Conservation (phyloP, 2,329 filamentous ascomycete species). For the Diaporthe humulicola region DNA sequence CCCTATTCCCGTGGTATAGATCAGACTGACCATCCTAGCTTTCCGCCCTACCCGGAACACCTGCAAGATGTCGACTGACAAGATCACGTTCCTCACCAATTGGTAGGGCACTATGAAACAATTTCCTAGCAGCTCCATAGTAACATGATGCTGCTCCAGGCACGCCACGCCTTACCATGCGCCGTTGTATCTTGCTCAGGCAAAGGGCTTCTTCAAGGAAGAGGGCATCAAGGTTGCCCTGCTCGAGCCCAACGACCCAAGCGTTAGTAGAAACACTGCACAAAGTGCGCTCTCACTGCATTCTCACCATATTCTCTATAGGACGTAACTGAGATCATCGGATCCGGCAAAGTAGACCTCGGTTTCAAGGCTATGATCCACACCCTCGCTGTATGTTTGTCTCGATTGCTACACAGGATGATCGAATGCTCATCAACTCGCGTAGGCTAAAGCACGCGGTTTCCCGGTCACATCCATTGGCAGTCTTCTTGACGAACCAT, state of each 20-base stretch:
- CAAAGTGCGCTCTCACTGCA: neutral
- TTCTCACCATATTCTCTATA: slow-evolving; percentile 45
- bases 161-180: slow-evolving; percentile 87
- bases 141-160: slow-evolving; percentile 60
- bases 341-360: slow-evolving; percentile 80
- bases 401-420: slow-evolving; percentile 7
- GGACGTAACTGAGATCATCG: slow-evolving; percentile 87
- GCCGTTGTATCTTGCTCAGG: slow-evolving; percentile 81
- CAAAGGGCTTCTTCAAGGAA: slow-evolving; percentile 80
- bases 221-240: slow-evolving; percentile 84
- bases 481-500: slow-evolving; percentile 83
- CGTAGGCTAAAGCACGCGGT: slow-evolving; percentile 76
- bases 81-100: slow-evolving; percentile 88
- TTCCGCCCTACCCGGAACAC: slow-evolving; percentile 53
- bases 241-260: slow-evolving; percentile 83
- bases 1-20: slow-evolving; percentile 44
- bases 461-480: slow-evolving; percentile 81
- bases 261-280: slow-evolving; percentile 57
- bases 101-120: slow-evolving; percentile 66
- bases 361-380: slow-evolving; percentile 91
- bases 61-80: slow-evolving; percentile 80
- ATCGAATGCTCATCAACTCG: neutral
- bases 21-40: slow-evolving; percentile 64
- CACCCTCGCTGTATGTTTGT: slow-evolving; percentile 72
- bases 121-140: neutral